A percentile compares a stretch with the other conserved stretches of the same genome.
phyloP scores from a whole-genome alignment of 176 grass and related monocot species.

The Luzula sylvatica region DNA sequence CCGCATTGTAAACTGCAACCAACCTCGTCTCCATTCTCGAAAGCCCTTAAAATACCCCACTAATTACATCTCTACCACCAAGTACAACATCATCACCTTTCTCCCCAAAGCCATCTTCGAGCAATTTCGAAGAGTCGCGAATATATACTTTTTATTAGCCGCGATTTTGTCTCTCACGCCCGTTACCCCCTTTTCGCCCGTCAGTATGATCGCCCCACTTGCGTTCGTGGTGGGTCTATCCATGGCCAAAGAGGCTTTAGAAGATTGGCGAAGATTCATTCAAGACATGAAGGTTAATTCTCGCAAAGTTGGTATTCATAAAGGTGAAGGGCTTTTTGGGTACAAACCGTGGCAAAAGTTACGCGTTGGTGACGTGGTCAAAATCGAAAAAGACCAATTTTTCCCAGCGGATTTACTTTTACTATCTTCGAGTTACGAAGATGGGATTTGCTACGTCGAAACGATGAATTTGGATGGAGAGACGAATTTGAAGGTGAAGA shows the following conservation, averaged over 20 bases:
- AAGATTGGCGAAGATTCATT: constrained; percentile 91
- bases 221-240: constrained; percentile 82
- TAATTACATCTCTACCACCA: constrained; percentile 94
- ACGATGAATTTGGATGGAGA: constrained; percentile 98
- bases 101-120: constrained; percentile 95
- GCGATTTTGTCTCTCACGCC: constrained; percentile 85
- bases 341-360: constrained; percentile 72
- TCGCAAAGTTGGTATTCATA: constrained; percentile 60
- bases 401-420: constrained; percentile 86
- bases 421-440: constrained; percentile 81
- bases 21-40: constrained; percentile 45
- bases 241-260: constrained; percentile 86
- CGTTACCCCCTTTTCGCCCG: constrained; percentile 61
- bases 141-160: constrained; percentile 88
- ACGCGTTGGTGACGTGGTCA: constrained; percentile 75
- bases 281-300: constrained; percentile 97
- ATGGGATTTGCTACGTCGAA: constrained; percentile 97
- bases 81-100: constrained; percentile 92
- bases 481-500: constrained; percentile 97
- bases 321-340: constrained; percentile 41
- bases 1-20: constrained; percentile 74
- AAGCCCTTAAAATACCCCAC: constrained; percentile 72
- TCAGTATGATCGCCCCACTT: constrained; percentile 83
- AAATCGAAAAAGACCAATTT: constrained; percentile 95
- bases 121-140: constrained; percentile 93